Conservation (phyloP, 345 rosid genomes). For the Eucalyptus polyanthemos region DNA sequence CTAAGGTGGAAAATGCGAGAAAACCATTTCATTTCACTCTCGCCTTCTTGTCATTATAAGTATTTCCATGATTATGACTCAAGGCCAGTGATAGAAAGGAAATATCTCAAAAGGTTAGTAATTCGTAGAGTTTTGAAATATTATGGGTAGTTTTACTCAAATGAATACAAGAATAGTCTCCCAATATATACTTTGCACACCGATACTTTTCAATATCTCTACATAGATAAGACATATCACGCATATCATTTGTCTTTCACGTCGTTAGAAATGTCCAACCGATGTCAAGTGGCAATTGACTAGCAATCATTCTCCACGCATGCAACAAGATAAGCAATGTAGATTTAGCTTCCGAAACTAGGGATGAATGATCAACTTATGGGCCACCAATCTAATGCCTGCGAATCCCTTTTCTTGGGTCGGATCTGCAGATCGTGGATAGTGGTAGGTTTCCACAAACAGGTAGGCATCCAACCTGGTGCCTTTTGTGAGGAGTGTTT, state of each 20-base stretch:
- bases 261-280: rapidly evolving
- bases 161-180: background rate
- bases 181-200: background rate
- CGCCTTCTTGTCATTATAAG: background rate
- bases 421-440: background rate
- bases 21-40: background rate
- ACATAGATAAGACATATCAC: background rate
- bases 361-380: background rate
- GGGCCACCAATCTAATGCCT: background rate
- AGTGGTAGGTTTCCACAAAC: background rate
- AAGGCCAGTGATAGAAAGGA: background rate
- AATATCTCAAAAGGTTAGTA: background rate
- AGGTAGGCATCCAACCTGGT: background rate
- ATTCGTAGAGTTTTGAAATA: background rate
- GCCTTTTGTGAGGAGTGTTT: background rate
- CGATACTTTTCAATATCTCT: background rate
- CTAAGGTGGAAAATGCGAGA: background rate
- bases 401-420: background rate
- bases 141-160: rapidly evolving
- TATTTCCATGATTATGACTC: background rate
- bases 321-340: background rate
- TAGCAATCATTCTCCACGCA: background rate
- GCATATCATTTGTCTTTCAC: background rate
- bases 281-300: background rate
- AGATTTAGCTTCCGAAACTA: background rate